Percentiles rank a stretch among this genome's conserved stretches.
Evolutionary conservation across 208 protist species (phyloP).

Genomic region (Crithidia acanthocephali): DNA sequence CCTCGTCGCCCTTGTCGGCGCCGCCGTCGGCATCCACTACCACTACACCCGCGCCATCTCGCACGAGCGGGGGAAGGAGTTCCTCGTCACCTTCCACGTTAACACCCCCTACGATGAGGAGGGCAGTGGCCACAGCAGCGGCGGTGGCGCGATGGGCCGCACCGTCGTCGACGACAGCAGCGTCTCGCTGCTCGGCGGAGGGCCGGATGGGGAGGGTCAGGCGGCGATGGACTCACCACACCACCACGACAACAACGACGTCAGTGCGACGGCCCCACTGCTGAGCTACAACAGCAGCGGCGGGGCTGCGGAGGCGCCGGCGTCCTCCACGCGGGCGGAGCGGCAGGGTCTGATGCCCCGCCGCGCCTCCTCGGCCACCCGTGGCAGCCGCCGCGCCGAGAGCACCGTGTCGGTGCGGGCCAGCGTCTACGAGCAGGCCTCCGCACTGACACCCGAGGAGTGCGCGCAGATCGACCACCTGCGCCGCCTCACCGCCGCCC

Average conservation of each 20-base stretch:
- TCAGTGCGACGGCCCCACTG: neutral
- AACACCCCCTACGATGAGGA: conserved; percentile 15
- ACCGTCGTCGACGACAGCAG: conserved; percentile 8
- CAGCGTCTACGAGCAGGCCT: conserved; percentile 37
- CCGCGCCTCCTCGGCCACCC: conserved; percentile 4
- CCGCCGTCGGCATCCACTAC: conserved; percentile 44
- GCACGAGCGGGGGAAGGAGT: conserved; percentile 45
- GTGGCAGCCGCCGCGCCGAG: conserved; percentile 14
- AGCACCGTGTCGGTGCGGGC: conserved; percentile 32
- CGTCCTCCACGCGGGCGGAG: conserved; percentile 13
- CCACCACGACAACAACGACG: neutral
- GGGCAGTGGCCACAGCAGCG: neutral
- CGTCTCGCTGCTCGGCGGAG: neutral
- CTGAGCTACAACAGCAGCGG: neutral
- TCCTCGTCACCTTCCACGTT: conserved; percentile 67
- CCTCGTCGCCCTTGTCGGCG: conserved; percentile 33
- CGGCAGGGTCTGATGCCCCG: conserved; percentile 6
- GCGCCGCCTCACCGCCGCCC: conserved; percentile 45
- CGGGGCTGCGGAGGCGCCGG: neutral
- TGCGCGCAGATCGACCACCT: conserved; percentile 37
- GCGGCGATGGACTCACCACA: neutral
- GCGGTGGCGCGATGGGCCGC: conserved; percentile 3
- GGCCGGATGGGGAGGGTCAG: no score
- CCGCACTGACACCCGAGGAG: conserved; percentile 34
- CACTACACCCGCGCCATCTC: conserved; percentile 39